These are phyloP conservation scores for Geotrichum phurueaensis DNA, from an alignment of 1,139 yeast species.

Conservation along the genomic window DNA sequence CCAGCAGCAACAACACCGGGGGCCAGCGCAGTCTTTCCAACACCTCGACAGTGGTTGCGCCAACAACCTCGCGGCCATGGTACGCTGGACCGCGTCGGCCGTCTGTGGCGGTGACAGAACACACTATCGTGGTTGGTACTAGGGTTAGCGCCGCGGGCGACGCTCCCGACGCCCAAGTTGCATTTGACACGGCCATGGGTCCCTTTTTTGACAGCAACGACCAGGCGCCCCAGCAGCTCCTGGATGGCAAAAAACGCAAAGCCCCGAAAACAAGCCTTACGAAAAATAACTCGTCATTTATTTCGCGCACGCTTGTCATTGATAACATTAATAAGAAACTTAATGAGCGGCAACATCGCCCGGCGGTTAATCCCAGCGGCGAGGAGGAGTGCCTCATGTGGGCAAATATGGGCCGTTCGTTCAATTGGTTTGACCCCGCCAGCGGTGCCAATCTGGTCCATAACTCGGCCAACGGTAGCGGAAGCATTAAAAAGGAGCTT, in stretches of 20 bases:
- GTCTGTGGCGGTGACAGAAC: slow-evolving; percentile 8
- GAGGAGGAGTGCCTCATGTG: slow-evolving; percentile 28
- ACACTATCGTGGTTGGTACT: not conserved
- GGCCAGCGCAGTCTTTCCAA: not conserved
- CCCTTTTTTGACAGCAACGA: not conserved
- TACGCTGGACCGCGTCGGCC: not conserved
- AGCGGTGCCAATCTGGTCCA: slow-evolving; percentile 5
- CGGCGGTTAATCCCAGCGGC: slow-evolving; percentile 1
- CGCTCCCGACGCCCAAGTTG: not conserved
- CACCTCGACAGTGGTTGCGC: not conserved
- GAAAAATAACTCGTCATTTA: slow-evolving; percentile 39
- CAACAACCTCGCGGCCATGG: not conserved
- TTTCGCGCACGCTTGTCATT: slow-evolving; percentile 36
- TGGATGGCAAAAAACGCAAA: slow-evolving; percentile 20
- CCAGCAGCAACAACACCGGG: not conserved
- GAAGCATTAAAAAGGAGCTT: slow-evolving; percentile 32
- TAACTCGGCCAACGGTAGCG: slow-evolving; percentile 7
- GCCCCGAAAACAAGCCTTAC: slow-evolving; percentile 34
- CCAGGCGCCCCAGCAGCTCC: not conserved
- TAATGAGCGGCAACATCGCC: slow-evolving; percentile 21
- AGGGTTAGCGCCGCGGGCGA: not conserved
- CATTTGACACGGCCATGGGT: not conserved
- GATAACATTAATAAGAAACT: slow-evolving; percentile 35
- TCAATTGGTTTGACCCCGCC: slow-evolving; percentile 34
- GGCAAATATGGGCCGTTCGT: slow-evolving; percentile 36